These are phyloP conservation scores for Geotrichum siamense DNA, from an alignment of 1,139 yeast species.

Conservation along the genomic window DNA sequence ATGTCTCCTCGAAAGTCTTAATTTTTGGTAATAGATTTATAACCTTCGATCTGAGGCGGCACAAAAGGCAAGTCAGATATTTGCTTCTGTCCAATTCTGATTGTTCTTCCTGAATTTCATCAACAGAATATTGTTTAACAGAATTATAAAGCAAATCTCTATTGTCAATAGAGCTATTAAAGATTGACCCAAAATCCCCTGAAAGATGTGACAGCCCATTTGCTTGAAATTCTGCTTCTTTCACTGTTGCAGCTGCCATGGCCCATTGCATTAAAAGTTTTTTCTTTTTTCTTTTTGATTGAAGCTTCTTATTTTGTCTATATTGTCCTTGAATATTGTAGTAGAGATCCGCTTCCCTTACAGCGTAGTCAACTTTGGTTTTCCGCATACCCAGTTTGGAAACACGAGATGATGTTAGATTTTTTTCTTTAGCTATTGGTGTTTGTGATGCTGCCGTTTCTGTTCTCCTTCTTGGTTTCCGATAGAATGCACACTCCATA, in stretches of 20 bases:
- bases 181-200: not conserved
- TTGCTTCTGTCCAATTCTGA: not conserved
- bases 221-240: not conserved
- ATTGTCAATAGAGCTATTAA: not conserved
- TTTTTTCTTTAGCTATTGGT: not conserved
- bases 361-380: constrained; percentile 26
- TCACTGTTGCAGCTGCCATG: not conserved
- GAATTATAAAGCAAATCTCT: not conserved
- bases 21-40: not conserved
- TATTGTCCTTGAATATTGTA: constrained; percentile 21
- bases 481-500: constrained; percentile 2
- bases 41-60: constrained; percentile 3
- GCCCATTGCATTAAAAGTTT: not conserved
- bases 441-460: not conserved
- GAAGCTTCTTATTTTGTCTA: not conserved
- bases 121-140: constrained; percentile 14
- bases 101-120: constrained; percentile 12
- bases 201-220: not conserved
- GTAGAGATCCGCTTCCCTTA: constrained; percentile 35
- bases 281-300: not conserved
- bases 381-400: not conserved
- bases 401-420: not conserved
- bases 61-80: not conserved
- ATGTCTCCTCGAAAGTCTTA: constrained; percentile 4
- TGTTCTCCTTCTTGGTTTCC: not conserved